phyloP scores from a whole-genome alignment of 2,329 filamentous ascomycete species.

The Pyrenophora teres region DNA sequence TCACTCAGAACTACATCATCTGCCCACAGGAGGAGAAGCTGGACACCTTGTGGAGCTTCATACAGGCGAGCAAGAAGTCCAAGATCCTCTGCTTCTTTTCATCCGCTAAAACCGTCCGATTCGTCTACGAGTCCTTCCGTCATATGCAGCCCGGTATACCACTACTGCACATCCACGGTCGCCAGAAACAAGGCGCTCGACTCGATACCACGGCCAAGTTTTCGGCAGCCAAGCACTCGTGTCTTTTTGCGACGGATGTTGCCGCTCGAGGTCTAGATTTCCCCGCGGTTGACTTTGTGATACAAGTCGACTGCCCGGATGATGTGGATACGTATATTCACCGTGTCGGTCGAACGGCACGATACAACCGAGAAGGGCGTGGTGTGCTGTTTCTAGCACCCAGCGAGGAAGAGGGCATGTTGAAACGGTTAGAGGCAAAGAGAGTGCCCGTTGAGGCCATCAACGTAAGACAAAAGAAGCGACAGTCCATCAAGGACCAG shows the following conservation, averaged over 20 bases:
- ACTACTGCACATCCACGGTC: slow-evolving; percentile 87
- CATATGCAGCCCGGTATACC: slow-evolving; percentile 94
- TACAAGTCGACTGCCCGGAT: slow-evolving; percentile 97
- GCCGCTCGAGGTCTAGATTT: slow-evolving; percentile 94
- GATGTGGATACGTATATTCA: slow-evolving; percentile 98
- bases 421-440: slow-evolving; percentile 81
- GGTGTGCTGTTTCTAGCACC: slow-evolving; percentile 92
- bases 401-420: slow-evolving; percentile 89
- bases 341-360: slow-evolving; percentile 90
- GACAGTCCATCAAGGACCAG: slow-evolving; percentile 80
- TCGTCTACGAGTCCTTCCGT: slow-evolving; percentile 90
- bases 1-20: slow-evolving; percentile 90
- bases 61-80: slow-evolving; percentile 85
- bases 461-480: slow-evolving; percentile 86
- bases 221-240: slow-evolving; percentile 77
- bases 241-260: slow-evolving; percentile 93
- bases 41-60: slow-evolving; percentile 89
- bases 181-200: slow-evolving; percentile 88
- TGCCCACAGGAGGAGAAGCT: slow-evolving; percentile 87
- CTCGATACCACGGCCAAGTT: slow-evolving; percentile 88
- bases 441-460: slow-evolving; percentile 88
- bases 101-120: slow-evolving; percentile 94
- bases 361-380: slow-evolving; percentile 84
- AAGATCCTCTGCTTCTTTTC: slow-evolving; percentile 97
- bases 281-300: slow-evolving; percentile 95